Conservation (phyloP, 441 rosid species). For the Corymbia calophylla region DNA sequence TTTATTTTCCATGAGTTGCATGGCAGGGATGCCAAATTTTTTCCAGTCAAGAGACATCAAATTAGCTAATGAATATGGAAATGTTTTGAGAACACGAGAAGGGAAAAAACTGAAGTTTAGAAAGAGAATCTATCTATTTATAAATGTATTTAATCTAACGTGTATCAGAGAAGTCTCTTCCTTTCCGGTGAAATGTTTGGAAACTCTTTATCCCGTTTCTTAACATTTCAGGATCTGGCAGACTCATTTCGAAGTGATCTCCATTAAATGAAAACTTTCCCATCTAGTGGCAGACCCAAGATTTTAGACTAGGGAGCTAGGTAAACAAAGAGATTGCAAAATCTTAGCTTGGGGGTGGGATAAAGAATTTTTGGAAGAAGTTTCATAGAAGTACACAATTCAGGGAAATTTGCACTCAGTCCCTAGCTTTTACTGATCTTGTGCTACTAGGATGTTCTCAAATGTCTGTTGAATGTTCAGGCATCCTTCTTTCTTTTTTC, state of each 20-base stretch:
- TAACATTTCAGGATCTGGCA: not conserved
- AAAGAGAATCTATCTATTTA: not conserved
- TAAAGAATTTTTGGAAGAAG: not conserved
- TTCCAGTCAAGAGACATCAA: not conserved
- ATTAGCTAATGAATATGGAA: not conserved
- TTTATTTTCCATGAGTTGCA: not conserved
- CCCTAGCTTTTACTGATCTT: not conserved
- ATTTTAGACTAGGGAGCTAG: not conserved
- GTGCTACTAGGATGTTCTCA: not conserved
- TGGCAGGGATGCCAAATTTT: not conserved
- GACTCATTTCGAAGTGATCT: not conserved
- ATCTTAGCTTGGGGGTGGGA: not conserved
- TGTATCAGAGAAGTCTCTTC: not conserved
- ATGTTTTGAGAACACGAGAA: not conserved
- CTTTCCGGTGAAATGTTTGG: not conserved
- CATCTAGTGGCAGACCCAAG: not conserved
- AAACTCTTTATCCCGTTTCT: not conserved
- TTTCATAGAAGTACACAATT: not conserved
- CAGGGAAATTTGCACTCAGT: not conserved
- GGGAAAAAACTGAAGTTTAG: not conserved
- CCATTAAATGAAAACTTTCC: not conserved
- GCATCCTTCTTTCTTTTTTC: constrained; percentile 4
- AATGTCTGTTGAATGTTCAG: not conserved
- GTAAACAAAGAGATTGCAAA: not conserved
- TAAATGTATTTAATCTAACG: not conserved